These are phyloP conservation scores for Jatropha multifida DNA, from an alignment of 441 rosid genomes.

Conservation along the genomic window DNA sequence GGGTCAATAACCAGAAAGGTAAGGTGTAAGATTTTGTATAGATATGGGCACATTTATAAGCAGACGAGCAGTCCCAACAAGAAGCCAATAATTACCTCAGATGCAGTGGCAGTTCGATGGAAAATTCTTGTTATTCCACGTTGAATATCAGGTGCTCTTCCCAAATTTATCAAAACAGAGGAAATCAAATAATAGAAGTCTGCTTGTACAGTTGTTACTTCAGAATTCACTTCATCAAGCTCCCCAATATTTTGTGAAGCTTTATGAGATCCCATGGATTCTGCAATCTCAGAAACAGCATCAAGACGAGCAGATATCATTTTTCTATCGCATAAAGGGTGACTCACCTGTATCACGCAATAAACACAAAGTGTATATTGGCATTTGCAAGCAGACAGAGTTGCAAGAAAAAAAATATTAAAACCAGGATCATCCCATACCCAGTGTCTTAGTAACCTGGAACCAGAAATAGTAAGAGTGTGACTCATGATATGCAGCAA, in stretches of 20 bases:
- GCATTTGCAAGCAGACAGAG: constrained; percentile 9
- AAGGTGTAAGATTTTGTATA: not conserved
- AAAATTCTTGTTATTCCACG: constrained; percentile 96
- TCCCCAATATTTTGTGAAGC: constrained; percentile 36
- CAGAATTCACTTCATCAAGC: constrained; percentile 43
- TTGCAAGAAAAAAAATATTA: constrained; percentile 16
- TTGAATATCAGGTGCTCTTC: constrained; percentile 82
- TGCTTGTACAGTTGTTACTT: constrained; percentile 35
- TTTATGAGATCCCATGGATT: constrained; percentile 64
- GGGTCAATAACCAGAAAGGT: constrained; percentile 6
- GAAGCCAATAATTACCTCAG: constrained; percentile 58
- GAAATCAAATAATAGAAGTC: constrained; percentile 60
- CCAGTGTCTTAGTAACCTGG: constrained; percentile 91
- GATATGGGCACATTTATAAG: not conserved
- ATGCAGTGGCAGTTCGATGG: constrained; percentile 81
- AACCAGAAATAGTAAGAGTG: constrained; percentile 82
- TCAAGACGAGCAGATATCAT: constrained; percentile 88
- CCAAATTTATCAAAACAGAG: constrained; percentile 67
- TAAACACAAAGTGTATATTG: constrained; percentile 8
- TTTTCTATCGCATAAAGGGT: constrained; percentile 79
- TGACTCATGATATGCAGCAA: constrained; percentile 71
- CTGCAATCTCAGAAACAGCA: constrained; percentile 95
- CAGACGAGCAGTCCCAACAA: not conserved
- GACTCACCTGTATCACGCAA: constrained; percentile 68
- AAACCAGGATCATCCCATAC: constrained; percentile 41